Evolutionary conservation across 202 grass and related monocot species (phyloP).

Genomic region (Saccharum hybrid): DNA sequence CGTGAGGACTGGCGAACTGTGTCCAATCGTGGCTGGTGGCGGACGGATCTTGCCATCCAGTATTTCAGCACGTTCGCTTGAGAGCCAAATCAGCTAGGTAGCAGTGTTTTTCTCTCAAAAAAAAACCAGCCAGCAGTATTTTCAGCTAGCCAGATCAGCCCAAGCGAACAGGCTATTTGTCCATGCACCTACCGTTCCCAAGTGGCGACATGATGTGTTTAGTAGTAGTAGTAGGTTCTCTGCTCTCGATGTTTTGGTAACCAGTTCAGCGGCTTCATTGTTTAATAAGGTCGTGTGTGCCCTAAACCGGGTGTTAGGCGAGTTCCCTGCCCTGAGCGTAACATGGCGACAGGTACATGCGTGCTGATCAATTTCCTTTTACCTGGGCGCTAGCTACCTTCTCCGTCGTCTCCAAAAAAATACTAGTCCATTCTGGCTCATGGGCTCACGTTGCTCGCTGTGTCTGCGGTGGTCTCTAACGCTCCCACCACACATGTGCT

Average conservation of each 20-base stretch:
- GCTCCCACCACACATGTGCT: background rate
- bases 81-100: too few relatives aligned
- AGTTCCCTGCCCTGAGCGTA: background rate
- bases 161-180: too few relatives aligned
- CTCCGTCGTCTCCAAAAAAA: background rate
- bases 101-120: too few relatives aligned
- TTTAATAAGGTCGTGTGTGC: background rate
- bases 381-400: too few relatives aligned
- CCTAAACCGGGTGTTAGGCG: background rate
- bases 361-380: background rate
- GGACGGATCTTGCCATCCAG: background rate
- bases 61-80: too few relatives aligned
- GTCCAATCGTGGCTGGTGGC: background rate
- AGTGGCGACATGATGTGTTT: background rate
- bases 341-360: constrained; percentile 1
- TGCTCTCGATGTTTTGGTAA: background rate
- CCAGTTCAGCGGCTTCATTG: background rate
- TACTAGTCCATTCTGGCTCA: background rate
- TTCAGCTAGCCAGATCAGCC: too few relatives aligned
- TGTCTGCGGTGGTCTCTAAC: background rate
- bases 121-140: too few relatives aligned
- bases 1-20: background rate
- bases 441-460: background rate
- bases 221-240: background rate
- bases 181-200: background rate